Evolutionary conservation across 2,329 filamentous ascomycete species (phyloP).

Genomic region (Mycosphaerelloides madeirae): DNA sequence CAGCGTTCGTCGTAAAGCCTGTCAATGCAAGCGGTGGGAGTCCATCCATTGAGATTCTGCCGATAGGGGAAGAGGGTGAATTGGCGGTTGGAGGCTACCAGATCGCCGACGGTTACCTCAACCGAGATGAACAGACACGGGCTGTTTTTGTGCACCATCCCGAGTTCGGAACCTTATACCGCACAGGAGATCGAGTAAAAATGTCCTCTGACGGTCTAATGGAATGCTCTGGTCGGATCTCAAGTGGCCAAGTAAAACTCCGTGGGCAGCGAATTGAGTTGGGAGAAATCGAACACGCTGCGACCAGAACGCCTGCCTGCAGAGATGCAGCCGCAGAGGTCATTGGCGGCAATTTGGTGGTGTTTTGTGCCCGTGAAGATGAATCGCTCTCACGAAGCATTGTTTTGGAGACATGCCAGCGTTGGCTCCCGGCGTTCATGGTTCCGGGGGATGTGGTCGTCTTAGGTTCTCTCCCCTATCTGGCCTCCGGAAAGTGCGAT

Average conservation of each 20-base stretch:
- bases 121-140: slow-evolving; percentile 69
- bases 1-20: slow-evolving; percentile 61
- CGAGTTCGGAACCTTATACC: slow-evolving; percentile 66
- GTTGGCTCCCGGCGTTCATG: slow-evolving; percentile 81
- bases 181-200: slow-evolving; percentile 78
- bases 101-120: slow-evolving; percentile 75
- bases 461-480: slow-evolving; percentile 61
- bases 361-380: slow-evolving; percentile 61
- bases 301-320: slow-evolving; percentile 57
- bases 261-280: slow-evolving; percentile 67
- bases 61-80: slow-evolving; percentile 67
- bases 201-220: slow-evolving; percentile 63
- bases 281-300: slow-evolving; percentile 62
- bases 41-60: slow-evolving; percentile 47
- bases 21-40: not conserved
- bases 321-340: slow-evolving; percentile 64
- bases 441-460: slow-evolving; percentile 68
- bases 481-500: slow-evolving; percentile 82
- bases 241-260: slow-evolving; percentile 78
- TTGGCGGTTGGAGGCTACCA: slow-evolving; percentile 77
- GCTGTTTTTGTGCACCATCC: slow-evolving; percentile 64
- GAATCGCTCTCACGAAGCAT: slow-evolving; percentile 33
- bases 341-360: slow-evolving; percentile 63
- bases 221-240: slow-evolving; percentile 78
- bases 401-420: slow-evolving; percentile 58